Base-by-base conservation (phyloP, 495 filamentous ascomycete genomes). In the Trichoderma asperelloides region DNA sequence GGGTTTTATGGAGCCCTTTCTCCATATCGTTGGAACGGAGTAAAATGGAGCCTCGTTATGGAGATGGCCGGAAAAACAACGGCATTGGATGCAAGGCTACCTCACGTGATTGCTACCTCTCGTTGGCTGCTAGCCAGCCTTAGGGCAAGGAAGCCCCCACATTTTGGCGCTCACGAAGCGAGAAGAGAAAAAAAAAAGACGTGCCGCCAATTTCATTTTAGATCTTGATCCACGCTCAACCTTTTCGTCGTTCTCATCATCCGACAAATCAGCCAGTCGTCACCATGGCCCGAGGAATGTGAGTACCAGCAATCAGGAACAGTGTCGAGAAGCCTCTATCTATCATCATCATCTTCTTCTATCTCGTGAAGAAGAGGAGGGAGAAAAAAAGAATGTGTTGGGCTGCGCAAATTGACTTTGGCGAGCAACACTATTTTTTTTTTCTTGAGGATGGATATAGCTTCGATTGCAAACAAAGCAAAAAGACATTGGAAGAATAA, bases 211-310 rank as follows among this genome's bases (percentile, higher is more conserved):
- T 65, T 40, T 40, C 15, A 47, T 12, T 49, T 65, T 49, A 25
- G 25, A 40, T 21, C 65, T 60, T n/a, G 30, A 13, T 62, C 45
- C 51, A 39, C 47, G 49, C 33, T 23, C 65, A 67, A 60, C 65
- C 28, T 62, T 21, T 60, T 28, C 55, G 55, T 60, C 55, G 55
- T 60, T 45, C 23, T 23, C 65, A 57, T 28, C 33, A 57, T 39
- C 65, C 65, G 57, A 67, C 21, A 60, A 60, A 67, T 21, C 49
- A 67, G 57, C 65, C 68, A 39, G 66, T 45, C 45, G 78, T 73
- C 68, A 80, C 71, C 70, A 89, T 89, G 87, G 83, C 79, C 77
- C 85, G 87, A 77, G 87, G 86, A 87, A 85, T 84, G 86, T 88
- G 82, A 84, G 86, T 86, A 13, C 27, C 55, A 51, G 33, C 33